Evolutionary conservation across 208 protist genomes (phyloP), one percentile per base, ranked within the genome.

Genomic region (Blechomonas ayalai): DNA sequence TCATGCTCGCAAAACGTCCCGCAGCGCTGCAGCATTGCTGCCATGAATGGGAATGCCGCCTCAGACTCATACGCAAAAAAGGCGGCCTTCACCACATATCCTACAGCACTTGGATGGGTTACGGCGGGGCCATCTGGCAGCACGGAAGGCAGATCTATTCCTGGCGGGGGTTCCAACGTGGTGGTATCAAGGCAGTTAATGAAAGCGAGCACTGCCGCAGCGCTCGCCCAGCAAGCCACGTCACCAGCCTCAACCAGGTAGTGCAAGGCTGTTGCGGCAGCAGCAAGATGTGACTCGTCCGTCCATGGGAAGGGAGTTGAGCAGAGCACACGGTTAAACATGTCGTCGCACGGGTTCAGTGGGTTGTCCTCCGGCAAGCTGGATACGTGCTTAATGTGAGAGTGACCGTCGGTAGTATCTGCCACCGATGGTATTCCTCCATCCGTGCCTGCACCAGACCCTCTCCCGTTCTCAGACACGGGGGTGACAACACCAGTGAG

Each of bases 41-140:
- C 38, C 58, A 81, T 70, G 48, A 82, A 67, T 0, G 55, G 48
- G 37, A 82, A 74, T 10, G 61, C 60, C 4, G 22, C 27, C 35
- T 67, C 54, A 15, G 64, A 24, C 19, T 82, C 64, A 13, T 72
- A 47, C 4, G 57, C 34, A 43, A 80, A 78, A 27, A 87, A 38
- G 2, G 67, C 48, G 20, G 74, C 62, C 15, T 67, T 34, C 6
- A 87, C 58, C 34, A 64, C 2, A 13, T 36, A 12, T 20, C 44
- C 33, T 12, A n/a, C n/a, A n/a, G n/a, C n/a, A n/a, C n/a, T n/a
- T n/a, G n/a, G n/a, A n/a, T n/a, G n/a, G n/a, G n/a, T n/a, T n/a
- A n/a, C n/a, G n/a, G n/a, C n/a, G n/a, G n/a, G n/a, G n/a, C n/a
- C n/a, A n/a, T n/a, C n/a, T n/a, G n/a, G n/a, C n/a, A n/a, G n/a